Evolutionary conservation across 2,329 filamentous ascomycete species (phyloP).

Genomic region (Hysterium pulicare): DNA sequence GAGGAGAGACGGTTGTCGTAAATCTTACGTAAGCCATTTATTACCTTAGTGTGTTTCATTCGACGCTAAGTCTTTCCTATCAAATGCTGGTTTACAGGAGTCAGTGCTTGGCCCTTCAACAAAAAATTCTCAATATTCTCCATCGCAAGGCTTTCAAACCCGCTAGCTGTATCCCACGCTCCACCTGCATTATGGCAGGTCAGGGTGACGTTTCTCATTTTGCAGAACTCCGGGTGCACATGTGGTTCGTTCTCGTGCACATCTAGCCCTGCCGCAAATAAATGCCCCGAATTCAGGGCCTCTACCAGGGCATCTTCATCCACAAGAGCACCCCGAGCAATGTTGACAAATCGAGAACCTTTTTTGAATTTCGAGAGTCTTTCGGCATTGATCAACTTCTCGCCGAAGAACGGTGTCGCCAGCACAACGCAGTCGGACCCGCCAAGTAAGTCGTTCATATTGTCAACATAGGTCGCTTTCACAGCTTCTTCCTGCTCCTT

Average conservation of each 20-base stretch:
- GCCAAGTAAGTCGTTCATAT: slow-evolving; percentile 26
- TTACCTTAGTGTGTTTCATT: no score
- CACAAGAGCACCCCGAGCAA: slow-evolving; percentile 33
- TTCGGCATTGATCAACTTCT: slow-evolving; percentile 14
- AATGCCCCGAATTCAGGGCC: slow-evolving; percentile 29
- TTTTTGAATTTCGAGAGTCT: slow-evolving; percentile 17
- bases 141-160: slow-evolving; percentile 60
- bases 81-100: slow-evolving; percentile 55
- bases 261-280: slow-evolving; percentile 35
- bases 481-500: slow-evolving; percentile 11
- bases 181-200: slow-evolving; percentile 61
- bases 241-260: slow-evolving; percentile 36
- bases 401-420: slow-evolving; percentile 28
- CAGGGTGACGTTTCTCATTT: slow-evolving; percentile 32
- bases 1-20: no score
- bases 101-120: slow-evolving; percentile 43
- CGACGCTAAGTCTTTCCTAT: slow-evolving; percentile 5
- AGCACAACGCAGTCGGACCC: slow-evolving; percentile 29
- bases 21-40: no score
- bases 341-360: slow-evolving; percentile 32
- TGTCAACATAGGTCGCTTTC: slow-evolving; percentile 21
- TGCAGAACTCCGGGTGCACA: slow-evolving; percentile 23
- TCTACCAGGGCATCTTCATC: slow-evolving; percentile 33
- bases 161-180: slow-evolving; percentile 56
- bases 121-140: slow-evolving; percentile 58